Conservation (phyloP, 352 stramenopile genomes). For the Phytopythium oedochilum region DNA sequence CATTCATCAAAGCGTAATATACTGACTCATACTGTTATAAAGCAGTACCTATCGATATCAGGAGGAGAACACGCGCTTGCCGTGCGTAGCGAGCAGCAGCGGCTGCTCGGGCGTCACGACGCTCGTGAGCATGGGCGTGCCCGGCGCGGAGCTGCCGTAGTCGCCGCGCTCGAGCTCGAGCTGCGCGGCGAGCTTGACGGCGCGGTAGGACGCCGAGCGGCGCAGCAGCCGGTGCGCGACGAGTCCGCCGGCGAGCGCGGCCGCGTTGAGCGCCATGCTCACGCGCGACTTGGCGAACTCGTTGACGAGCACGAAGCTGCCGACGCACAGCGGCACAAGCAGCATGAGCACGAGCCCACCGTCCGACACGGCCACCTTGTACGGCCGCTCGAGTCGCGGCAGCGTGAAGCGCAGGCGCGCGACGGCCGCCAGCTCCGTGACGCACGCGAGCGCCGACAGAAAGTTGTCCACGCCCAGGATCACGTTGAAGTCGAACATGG, state of each 20-base stretch:
- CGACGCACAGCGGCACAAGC: conserved; percentile 55
- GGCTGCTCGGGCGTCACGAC: conserved; percentile 5
- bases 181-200: conserved; percentile 6
- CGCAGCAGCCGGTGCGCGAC: conserved; percentile 56
- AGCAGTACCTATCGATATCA: background rate
- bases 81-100: background rate
- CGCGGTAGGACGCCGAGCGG: conserved; percentile 6
- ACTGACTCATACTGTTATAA: too few species aligned
- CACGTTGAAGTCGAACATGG: conserved; percentile 75
- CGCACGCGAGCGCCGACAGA: conserved; percentile 56
- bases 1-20: too few species aligned
- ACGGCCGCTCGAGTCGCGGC: conserved; percentile 67
- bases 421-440: conserved; percentile 75
- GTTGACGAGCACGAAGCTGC: conserved; percentile 74
- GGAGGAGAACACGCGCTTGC: background rate
- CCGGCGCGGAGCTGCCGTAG: conserved; percentile 1
- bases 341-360: conserved; percentile 38
- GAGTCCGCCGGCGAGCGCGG: conserved; percentile 21
- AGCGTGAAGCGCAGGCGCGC: conserved; percentile 77
- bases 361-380: conserved; percentile 70
- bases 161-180: conserved; percentile 6
- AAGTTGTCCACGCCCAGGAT: conserved; percentile 85
- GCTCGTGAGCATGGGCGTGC: conserved; percentile 6
- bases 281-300: conserved; percentile 74
- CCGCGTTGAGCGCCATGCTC: conserved; percentile 58